Evolutionary conservation across 371 early-diverging fungal genomes (phyloP).

Genomic region (Mortierella sp.): DNA sequence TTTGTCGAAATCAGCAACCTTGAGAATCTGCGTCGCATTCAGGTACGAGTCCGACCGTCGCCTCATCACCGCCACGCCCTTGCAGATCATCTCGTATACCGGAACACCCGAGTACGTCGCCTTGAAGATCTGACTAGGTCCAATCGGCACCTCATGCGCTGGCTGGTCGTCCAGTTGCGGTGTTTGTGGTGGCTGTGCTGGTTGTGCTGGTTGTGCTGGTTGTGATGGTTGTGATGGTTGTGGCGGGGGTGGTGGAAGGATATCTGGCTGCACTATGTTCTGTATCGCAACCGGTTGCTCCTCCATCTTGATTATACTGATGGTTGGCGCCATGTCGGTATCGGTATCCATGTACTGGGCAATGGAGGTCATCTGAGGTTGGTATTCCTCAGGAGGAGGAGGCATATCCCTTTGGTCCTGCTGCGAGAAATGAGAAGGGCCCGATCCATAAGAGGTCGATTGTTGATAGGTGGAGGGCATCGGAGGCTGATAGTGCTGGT

Average conservation of each 20-base stretch:
- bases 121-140: conserved; percentile 55
- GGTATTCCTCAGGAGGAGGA: background rate
- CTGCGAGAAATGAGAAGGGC: background rate
- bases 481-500: conserved; percentile 8
- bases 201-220: background rate
- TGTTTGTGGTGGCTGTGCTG: background rate
- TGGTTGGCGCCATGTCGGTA: background rate
- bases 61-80: conserved; percentile 90
- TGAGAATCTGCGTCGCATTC: conserved; percentile 95
- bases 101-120: conserved; percentile 93
- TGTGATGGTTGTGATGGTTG: background rate
- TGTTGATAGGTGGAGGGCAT: background rate
- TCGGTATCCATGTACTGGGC: conserved; percentile 1
- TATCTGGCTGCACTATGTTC: background rate
- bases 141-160: background rate
- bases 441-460: background rate
- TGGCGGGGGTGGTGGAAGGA: background rate
- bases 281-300: background rate
- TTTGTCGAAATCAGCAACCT: conserved; percentile 94
- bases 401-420: background rate
- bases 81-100: conserved; percentile 90
- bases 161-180: background rate
- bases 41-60: conserved; percentile 86
- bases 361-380: background rate
- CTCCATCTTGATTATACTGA: background rate